Base-by-base conservation (phyloP, 2,329 filamentous ascomycete genomes). In the Tolypocladium capitatum region DNA sequence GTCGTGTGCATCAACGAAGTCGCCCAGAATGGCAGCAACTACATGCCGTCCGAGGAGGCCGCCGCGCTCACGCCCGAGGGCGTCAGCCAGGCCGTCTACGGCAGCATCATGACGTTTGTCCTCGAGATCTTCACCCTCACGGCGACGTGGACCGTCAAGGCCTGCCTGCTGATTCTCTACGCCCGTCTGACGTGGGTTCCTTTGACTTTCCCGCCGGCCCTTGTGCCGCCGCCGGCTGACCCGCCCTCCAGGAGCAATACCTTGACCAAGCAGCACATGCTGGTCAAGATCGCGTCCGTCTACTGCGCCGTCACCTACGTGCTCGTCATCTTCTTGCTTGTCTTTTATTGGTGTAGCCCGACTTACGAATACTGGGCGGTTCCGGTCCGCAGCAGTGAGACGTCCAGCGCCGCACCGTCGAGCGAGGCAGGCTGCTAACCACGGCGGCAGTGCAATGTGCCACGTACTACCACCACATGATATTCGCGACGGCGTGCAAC, bases 31-130 rank as follows among this genome's bases (percentile, higher is more conserved):
- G 68, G 69, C 48, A 72, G 67, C 52, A 73, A 71, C 49, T 70
- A 69, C 34, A 66, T 72, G 48, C 56, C 66, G 4, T 56, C 60
- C 5, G 62, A 63, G 1, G 55, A 58, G 6, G 59, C 65, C 3
- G 58, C 58, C 13, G 63, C 63, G 43, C 74, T 79, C 49, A 74
- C 72, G 1, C 58, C 64, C 0, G 52, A 66, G 3, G 67, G 70
- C 8, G 63, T 68, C n/a, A 46, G 59, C 1, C 52, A 56, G 28
- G 69, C 73, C 14, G 60, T 74, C 5, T 69, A 65, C 44, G 75
- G 75, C n/a, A 76, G 73, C 55, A 76, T 76, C 53, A 68, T 75
- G 55, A 71, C 75, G 1, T 61, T 78, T 46, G 70, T 72, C 0
- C 68, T 73, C 14, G 75, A 78, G 52, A 67, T 76, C 49, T 73